Conservation (phyloP, 106 monocot genomes). For the Dioscorea zingiberensis region DNA sequence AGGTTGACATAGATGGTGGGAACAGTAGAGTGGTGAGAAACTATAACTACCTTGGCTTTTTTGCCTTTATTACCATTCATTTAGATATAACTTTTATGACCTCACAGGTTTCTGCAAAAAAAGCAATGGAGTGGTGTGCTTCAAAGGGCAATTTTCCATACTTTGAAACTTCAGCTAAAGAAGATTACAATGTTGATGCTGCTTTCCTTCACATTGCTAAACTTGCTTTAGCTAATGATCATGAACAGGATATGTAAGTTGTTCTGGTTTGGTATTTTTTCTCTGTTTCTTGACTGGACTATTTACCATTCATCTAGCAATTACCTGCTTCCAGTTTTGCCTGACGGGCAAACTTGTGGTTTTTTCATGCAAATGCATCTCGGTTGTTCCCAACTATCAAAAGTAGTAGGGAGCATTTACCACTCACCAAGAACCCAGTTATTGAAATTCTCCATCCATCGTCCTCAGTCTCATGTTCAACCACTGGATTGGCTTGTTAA, state of each 20-base stretch:
- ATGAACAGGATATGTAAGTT: slow-evolving; percentile 56
- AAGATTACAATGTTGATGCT: slow-evolving; percentile 48
- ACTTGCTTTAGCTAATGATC: slow-evolving; percentile 41
- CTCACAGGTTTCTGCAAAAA: slow-evolving; percentile 50
- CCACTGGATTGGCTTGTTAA: too few relatives aligned
- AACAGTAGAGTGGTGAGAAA: slow-evolving; percentile 49
- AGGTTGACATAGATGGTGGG: slow-evolving; percentile 56
- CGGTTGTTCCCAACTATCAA: too few relatives aligned
- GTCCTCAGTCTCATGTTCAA: too few relatives aligned
- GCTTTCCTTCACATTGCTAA: slow-evolving; percentile 54
- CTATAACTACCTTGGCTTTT: not conserved
- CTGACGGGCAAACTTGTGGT: too few relatives aligned
- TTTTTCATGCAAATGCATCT: too few relatives aligned
- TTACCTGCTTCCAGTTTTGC: too few relatives aligned
- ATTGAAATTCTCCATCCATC: too few relatives aligned
- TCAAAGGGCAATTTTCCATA: slow-evolving; percentile 55
- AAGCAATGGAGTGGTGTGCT: slow-evolving; percentile 64
- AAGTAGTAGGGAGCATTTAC: too few relatives aligned
- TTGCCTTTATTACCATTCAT: not conserved
- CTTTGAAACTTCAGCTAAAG: slow-evolving; percentile 76
- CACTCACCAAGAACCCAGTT: too few relatives aligned
- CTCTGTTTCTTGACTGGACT: too few relatives aligned
- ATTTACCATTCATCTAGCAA: too few relatives aligned
- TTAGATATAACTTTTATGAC: not conserved
- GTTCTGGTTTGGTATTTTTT: not conserved